phyloP scores from a whole-genome alignment of 1,139 yeast species.

The Yamadazyma friedrichii region DNA sequence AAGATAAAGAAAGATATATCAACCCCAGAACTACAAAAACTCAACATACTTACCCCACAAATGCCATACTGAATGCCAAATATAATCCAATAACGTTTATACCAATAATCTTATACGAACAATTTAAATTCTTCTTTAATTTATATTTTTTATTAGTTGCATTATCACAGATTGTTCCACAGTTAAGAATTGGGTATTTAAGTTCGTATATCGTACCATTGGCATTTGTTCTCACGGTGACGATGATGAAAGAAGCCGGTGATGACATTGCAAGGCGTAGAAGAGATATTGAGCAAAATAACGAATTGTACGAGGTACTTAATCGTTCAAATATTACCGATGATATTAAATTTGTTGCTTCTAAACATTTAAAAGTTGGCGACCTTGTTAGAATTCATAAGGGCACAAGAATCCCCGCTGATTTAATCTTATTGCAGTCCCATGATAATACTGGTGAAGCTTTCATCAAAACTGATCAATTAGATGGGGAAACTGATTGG shows the following conservation, averaged over 20 bases:
- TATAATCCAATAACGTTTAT: slow-evolving; percentile 86
- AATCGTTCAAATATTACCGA: slow-evolving; percentile 31
- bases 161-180: slow-evolving; percentile 89
- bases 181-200: slow-evolving; percentile 85
- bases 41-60: slow-evolving; percentile 52
- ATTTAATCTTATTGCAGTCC: slow-evolving; percentile 79
- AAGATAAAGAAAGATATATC: slow-evolving; percentile 29
- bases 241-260: slow-evolving; percentile 93
- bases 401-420: slow-evolving; percentile 90
- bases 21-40: slow-evolving; percentile 30
- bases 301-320: slow-evolving; percentile 75
- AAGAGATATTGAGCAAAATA: slow-evolving; percentile 86
- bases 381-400: slow-evolving; percentile 81
- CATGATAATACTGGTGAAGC: slow-evolving; percentile 84
- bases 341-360: slow-evolving; percentile 44
- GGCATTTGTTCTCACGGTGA: slow-evolving; percentile 86
- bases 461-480: slow-evolving; percentile 93
- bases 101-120: slow-evolving; percentile 89
- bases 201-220: slow-evolving; percentile 93
- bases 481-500: slow-evolving; percentile 99
- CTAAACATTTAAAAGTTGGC: slow-evolving; percentile 78
- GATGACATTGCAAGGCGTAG: slow-evolving; percentile 91
- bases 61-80: slow-evolving; percentile 91
- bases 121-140: slow-evolving; percentile 95
- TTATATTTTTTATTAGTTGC: slow-evolving; percentile 91